These are phyloP conservation scores for Shiraia sp. DNA, from an alignment of 2,329 filamentous ascomycete genomes.

Conservation along the genomic window DNA sequence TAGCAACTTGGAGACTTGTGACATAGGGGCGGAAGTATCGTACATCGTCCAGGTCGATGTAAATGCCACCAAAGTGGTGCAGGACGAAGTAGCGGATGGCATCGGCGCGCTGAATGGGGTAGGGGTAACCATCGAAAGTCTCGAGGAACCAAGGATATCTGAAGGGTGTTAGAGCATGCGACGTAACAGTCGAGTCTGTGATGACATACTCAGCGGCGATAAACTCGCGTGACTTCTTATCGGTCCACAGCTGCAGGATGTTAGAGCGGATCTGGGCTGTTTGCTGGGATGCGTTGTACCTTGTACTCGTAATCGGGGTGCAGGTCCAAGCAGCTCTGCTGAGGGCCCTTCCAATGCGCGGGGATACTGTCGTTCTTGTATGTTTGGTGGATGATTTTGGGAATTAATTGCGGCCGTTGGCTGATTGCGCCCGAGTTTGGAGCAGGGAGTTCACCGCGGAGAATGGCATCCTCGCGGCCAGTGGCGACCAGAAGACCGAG, in stretches of 20 bases:
- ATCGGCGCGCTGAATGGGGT: constrained; percentile 77
- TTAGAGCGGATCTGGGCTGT: constrained; percentile 28
- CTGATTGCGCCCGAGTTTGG: constrained; percentile 64
- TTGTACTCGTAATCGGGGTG: constrained; percentile 76
- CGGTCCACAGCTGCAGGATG: constrained; percentile 70
- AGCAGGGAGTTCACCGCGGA: constrained; percentile 66
- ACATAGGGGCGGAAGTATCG: constrained; percentile 20
- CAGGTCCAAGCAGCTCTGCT: constrained; percentile 67
- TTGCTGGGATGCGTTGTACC: constrained; percentile 46
- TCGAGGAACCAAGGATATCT: constrained; percentile 75
- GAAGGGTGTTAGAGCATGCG: constrained; percentile 11
- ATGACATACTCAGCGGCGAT: constrained; percentile 62
- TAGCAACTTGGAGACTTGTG: constrained; percentile 4
- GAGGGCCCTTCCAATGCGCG: constrained; percentile 65
- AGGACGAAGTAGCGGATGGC: constrained; percentile 80
- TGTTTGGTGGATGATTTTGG: constrained; percentile 78
- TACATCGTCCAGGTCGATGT: constrained; percentile 77
- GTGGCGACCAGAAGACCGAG: constrained; percentile 71
- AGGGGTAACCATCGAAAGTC: constrained; percentile 74
- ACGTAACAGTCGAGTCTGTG: neutral
- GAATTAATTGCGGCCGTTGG: constrained; percentile 64
- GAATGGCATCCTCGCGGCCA: constrained; percentile 68
- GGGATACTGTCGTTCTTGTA: constrained; percentile 74
- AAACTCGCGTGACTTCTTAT: constrained; percentile 69
- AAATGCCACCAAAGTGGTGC: constrained; percentile 76